Percentiles rank a stretch among this genome's conserved stretches.
These are phyloP conservation scores for Epichloe amarillans DNA, from an alignment of 2,329 filamentous ascomycete species.

Conservation along the genomic window DNA sequence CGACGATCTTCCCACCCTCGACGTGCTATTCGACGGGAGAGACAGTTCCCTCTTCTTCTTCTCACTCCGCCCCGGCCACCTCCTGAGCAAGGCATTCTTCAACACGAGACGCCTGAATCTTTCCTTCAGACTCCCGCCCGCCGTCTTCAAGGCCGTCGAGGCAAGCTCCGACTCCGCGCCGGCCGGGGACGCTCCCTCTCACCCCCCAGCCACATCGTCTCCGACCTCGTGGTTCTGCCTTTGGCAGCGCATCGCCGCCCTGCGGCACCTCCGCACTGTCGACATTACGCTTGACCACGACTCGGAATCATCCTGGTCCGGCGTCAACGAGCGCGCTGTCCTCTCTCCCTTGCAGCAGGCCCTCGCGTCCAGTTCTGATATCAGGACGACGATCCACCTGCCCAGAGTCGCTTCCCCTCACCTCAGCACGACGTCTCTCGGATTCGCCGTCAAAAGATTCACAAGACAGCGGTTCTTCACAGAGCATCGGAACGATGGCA, in stretches of 20 bases:
- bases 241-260: background rate
- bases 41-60: background rate
- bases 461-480: slow-evolving; percentile 4
- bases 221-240: background rate
- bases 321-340: slow-evolving; percentile 4
- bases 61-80: background rate
- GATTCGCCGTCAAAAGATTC: background rate
- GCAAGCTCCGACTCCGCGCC: background rate
- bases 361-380: background rate
- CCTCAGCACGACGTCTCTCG: background rate
- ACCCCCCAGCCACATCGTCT: background rate
- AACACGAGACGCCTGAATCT: background rate
- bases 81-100: background rate
- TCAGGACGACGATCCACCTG: background rate
- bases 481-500: slow-evolving; percentile 4
- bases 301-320: slow-evolving; percentile 5
- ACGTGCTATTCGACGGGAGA: background rate
- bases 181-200: background rate
- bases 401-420: background rate
- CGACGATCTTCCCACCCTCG: slow-evolving; percentile 1
- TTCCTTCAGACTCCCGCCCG: background rate
- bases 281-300: slow-evolving; percentile 5
- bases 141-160: slow-evolving; percentile 2
- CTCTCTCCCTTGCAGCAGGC: background rate
- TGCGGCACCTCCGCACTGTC: background rate